Base-by-base conservation (phyloP, 805 yeast species). In the Metschnikowia orientalis region DNA sequence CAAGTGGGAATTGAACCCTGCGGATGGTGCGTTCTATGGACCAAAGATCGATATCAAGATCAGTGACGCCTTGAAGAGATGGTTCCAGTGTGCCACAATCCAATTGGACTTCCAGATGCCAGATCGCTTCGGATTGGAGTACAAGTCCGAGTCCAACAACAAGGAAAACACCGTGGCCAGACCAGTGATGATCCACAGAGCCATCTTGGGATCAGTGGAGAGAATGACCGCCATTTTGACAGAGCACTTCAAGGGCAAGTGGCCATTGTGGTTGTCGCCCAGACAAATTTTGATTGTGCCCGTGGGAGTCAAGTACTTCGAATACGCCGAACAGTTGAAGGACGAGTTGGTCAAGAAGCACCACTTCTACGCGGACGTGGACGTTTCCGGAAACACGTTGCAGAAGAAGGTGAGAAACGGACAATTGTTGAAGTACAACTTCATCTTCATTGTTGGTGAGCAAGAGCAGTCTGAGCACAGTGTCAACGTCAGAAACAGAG, bases 241-340 rank as follows among this genome's bases (percentile, higher is more conserved):
- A 39, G 99, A 92, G 67, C 98, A 92, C 70, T 92, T 73, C 67
- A 95, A 89, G 57, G 99, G 99, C 55, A 92, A 88, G 62, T 92
- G 99, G 99, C 99, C 99, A 56, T 86, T 92, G 75, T 92, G 98
- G 98, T 74, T 92, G 58, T 89, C 97, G n/a, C 99, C 99, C 55
- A 83, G 98, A 71, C 99, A 92, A 69, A 76, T 90, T 38, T 71
- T 90, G 51, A 94, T 92, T 53, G 92, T 92, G 18, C 98, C 98
- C 50, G 97, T 92, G 51, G 97, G 96, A 56, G 94, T 84, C 45
- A 87, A 85, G 63, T 90, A 81, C 71, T 79, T 72, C 54, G 95
- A 81, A 45, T 92, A 92, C 56, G 99, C 97, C 26, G 79, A 81
- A 61, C 69, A 77, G 50, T 83, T 92, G 45, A 79, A 80, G 53